Base-by-base conservation (phyloP, 495 filamentous ascomycete genomes). In the Hyphodiscus hymeniophilus region DNA sequence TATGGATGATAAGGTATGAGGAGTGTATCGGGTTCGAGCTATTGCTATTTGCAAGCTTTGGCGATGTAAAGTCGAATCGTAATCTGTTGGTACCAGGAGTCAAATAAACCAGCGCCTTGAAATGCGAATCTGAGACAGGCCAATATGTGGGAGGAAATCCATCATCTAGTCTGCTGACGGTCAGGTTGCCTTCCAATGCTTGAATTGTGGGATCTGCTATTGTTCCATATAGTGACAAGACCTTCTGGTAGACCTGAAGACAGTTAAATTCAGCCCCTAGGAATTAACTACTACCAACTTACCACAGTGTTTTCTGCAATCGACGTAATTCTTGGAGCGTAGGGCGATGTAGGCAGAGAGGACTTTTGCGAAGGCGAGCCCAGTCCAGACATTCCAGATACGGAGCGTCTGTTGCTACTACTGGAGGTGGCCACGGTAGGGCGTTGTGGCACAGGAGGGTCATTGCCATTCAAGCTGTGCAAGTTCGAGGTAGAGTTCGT, bases 81-180 rank as follows among this genome's bases (percentile, higher is more conserved):
- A 96, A 55, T 45, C 77, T 79, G 65, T 96, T 96, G 36, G 86
- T 84, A 18, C 90, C 90, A 0, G 90, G 88, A 49, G 80, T 74
- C n/a, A 96, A 74, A 61, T 94, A 85, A 10, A 94, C 73, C 28
- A 95, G 71, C 7, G 84, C 84, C 67, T 95, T 96, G 69, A 94
- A 96, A 62, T 86, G 79, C 2, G 85, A 92, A 32, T 86, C 80
- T 58, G 73, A 81, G 7, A 95, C 90, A 15, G 88, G 90, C 88
- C 88, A 95, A 33, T 68, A 65, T 12, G 79, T 85, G 7, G 84
- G 70, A 8, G 90, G 89, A 56, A 94, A 92, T 54, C 66, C 78
- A 60, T 95, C 87, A 60, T 94, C 81, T 52, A 88, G 81, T 48
- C 92, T 86, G 57, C 71, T 81, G 45, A 95, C 76, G 7, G 80